Base-by-base conservation (phyloP, 805 yeast genomes). In the Limtongia smithiae region DNA sequence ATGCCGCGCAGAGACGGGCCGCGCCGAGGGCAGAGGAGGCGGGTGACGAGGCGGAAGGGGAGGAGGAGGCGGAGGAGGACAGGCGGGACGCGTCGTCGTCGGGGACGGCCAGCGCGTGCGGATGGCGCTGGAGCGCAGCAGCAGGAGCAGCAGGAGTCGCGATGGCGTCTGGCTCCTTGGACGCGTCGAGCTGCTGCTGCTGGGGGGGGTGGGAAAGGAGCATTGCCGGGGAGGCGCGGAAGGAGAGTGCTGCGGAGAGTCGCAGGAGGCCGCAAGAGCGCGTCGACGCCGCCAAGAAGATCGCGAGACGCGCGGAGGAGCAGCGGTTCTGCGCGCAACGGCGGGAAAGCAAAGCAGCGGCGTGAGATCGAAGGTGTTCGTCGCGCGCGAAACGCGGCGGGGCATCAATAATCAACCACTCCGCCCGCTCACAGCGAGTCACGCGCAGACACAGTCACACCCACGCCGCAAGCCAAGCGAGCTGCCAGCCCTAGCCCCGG, bases 1-100 rank as follows among this genome's bases (percentile, higher is more conserved):
- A 54, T 9, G 28, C 28, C 28, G 28, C 28, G 44, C 20, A 32
- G 17, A 51, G 52, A 41, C 58, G 46, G 30, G 24, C 21, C 27
- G 34, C 27, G 18, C 24, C 9, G 34, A 14, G 18, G 24, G 18
- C 18, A 31, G n/a, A n/a, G 33, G 14, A 14, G 8, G 14, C 34
- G 17, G 39, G 15, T 18, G 41, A 20, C 21, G 46, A 15, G 27
- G 9, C 12, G 17, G 27, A 2, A 25, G 39, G 32, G 8, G 48
- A 22, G 25, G 34, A 4, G 15, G 33, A 32, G 25, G 24, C 31
- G 25, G 46, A 8, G 33, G 39, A 27, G 34, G 20, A 20, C 28
- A 25, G 38, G 38, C 14, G 22, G 18, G 38, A 8, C 38, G 37
- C 37, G 38, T 36, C n/a, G 28, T 33, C 15, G 32, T 34, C 11